Conservation (phyloP, 2,329 filamentous ascomycete species). For the Apiospora aurea region DNA sequence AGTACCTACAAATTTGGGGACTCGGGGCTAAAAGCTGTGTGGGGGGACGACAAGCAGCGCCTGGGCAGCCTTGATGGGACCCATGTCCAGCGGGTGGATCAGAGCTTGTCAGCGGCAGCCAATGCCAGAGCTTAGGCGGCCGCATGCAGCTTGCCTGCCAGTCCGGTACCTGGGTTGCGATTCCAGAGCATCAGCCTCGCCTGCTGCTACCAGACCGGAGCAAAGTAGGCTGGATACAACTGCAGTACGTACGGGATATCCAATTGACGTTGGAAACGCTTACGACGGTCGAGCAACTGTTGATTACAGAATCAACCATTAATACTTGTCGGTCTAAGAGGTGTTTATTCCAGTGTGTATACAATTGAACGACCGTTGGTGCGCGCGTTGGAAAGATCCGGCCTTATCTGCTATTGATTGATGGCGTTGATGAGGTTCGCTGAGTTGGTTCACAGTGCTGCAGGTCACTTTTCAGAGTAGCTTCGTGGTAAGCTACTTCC, state of each 20-base stretch:
- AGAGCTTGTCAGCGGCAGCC: not conserved
- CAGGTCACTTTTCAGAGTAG: not conserved
- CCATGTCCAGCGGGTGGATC: constrained; percentile 3
- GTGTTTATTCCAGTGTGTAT: too few species aligned
- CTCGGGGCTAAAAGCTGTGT: not conserved
- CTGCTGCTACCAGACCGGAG: not conserved
- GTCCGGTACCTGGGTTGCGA: not conserved
- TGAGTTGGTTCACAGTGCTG: not conserved
- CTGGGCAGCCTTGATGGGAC: not conserved
- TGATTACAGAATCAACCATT: too few species aligned
- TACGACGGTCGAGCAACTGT: too few species aligned
- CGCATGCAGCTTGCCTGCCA: not conserved
- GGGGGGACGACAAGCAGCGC: not conserved
- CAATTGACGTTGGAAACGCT: too few species aligned
- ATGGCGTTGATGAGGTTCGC: too few species aligned
- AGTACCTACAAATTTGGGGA: constrained; percentile 19
- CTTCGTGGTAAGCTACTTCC: constrained; percentile 10
- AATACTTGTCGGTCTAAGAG: too few species aligned
- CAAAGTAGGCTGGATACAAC: too few species aligned
- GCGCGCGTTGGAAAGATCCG: too few species aligned
- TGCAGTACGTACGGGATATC: too few species aligned
- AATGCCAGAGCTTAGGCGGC: not conserved
- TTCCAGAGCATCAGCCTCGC: constrained; percentile 2
- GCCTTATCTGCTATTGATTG: too few species aligned
- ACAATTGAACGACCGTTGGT: too few species aligned